Evolutionary conservation across 1,284 basidiomycete genomes (phyloP), one percentile per base, ranked within the genome.

Genomic region (Moesziomyces globuligerus): DNA sequence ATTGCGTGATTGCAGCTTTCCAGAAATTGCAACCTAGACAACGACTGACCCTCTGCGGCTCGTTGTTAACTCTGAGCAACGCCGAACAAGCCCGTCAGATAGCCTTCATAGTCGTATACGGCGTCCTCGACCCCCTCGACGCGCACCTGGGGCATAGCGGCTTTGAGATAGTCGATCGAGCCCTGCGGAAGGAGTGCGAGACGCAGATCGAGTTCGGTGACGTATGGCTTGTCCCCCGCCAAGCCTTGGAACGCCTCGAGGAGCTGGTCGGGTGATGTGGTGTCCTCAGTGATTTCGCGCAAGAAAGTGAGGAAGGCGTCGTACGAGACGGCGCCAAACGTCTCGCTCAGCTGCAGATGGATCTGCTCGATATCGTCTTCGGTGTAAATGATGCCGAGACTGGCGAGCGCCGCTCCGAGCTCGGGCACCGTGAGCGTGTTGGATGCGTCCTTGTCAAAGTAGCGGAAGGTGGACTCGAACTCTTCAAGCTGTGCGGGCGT

Each of bases 401-500:
- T 94, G 2, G 95, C 94, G 18, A 98, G 86, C 0, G 95, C 95
- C 13, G 93, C 93, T 17, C 90, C 89, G 86, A 97, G 91, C 83
- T 98, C 93, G 2, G 91, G 87, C 52, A 91, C 84, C 54, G 88
- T 89, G 32, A 98, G 87, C 0, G 90, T 92, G 83, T 97, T 96
- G 44, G 90, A 89, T 74, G 92, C 91, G 76, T 97, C 93, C 72
- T 90, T 90, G 83, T 97, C 94, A 80, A 98, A 98, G 84, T 97
- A 94, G 56, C 95, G 89, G 88, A 98, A 98, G 1, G 94, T 96
- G 78, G 90, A 89, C 83, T 98, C 94, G 74, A 98, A 98, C 81
- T 98, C 94, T 83, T 98, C 94, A 23, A 98, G 86, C 82, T 97
- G 94, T 3, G 93, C 94, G 0, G 96, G 94, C 0, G 94, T 96